Conservation (phyloP, 2,329 filamentous ascomycete species). For the Aspergillus sp. region DNA sequence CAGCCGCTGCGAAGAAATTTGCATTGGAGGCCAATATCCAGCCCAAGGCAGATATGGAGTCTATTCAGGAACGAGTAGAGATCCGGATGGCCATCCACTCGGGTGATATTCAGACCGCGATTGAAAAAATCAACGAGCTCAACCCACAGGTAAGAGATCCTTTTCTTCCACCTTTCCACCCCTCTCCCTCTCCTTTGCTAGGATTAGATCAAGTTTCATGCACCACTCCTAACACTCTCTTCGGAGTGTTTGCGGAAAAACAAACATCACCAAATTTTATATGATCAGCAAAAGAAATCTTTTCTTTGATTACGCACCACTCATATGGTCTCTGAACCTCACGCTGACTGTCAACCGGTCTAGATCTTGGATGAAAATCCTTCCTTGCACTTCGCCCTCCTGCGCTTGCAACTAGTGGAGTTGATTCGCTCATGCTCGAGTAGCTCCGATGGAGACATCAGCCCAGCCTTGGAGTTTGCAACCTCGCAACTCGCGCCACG, state of each 20-base stretch:
- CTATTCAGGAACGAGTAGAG: constrained; percentile 74
- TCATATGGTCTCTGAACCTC: constrained; percentile 11
- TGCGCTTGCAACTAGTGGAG: constrained; percentile 90
- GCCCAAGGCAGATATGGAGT: constrained; percentile 68
- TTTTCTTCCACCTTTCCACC: neutral
- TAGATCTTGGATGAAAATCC: constrained; percentile 86
- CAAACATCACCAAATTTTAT: constrained; percentile 77
- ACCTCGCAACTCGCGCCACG: constrained; percentile 82
- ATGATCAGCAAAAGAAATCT: constrained; percentile 60
- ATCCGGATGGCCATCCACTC: constrained; percentile 83
- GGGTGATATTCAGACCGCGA: constrained; percentile 81
- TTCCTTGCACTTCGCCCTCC: constrained; percentile 80
- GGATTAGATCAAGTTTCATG: constrained; percentile 99
- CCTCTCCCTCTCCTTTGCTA: constrained; percentile 49
- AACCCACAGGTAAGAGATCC: constrained; percentile 77
- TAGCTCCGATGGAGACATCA: constrained; percentile 68
- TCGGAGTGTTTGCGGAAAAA: constrained; percentile 83
- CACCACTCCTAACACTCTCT: constrained; percentile 94
- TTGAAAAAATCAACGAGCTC: constrained; percentile 82
- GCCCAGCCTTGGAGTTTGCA: constrained; percentile 80
- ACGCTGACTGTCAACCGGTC: constrained; percentile 23
- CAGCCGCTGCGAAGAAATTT: constrained; percentile 87
- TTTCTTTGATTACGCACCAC: constrained; percentile 8
- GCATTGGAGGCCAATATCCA: constrained; percentile 88
- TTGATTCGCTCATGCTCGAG: constrained; percentile 76